These are phyloP conservation scores for Mucor saturninus DNA, from an alignment of 371 early-diverging fungal genomes.

Conservation along the genomic window DNA sequence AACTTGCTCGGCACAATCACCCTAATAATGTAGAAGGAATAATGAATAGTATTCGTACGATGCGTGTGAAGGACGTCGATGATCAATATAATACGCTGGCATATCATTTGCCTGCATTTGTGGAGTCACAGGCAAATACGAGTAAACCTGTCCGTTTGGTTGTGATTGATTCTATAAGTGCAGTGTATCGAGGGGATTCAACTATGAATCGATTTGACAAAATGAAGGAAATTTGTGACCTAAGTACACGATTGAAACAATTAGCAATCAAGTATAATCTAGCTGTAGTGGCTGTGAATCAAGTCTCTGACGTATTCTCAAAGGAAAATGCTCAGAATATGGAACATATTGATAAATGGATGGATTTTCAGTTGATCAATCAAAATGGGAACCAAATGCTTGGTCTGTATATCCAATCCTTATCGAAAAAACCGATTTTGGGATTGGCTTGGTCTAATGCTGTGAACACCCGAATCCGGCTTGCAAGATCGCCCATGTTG, in stretches of 20 bases:
- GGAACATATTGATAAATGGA: conserved; percentile 33
- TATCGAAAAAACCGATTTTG: conserved; percentile 66
- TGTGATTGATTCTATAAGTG: conserved; percentile 87
- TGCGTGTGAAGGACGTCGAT: conserved; percentile 71
- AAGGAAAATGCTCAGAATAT: conserved; percentile 7
- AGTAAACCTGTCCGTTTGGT: conserved; percentile 64
- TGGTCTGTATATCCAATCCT: conserved; percentile 48
- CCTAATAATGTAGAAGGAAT: conserved; percentile 14
- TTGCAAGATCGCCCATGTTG: conserved; percentile 53
- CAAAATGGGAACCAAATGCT: conserved; percentile 28
- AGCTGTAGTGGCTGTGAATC: conserved; percentile 64
- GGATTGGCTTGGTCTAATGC: conserved; percentile 82
- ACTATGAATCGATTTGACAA: conserved; percentile 41
- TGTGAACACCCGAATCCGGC: conserved; percentile 69
- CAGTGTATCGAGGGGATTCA: conserved; percentile 69
- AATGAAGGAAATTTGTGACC: conserved; percentile 59
- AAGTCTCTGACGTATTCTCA: conserved; percentile 40
- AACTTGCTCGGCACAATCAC: conserved; percentile 42
- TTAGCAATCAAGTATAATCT: conserved; percentile 62
- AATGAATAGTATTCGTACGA: conserved; percentile 54
- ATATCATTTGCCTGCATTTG: conserved; percentile 72
- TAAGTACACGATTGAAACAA: conserved; percentile 66
- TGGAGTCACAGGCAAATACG: conserved; percentile 34
- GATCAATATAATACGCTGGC: conserved; percentile 71
- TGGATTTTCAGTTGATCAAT: conserved; percentile 35